Conservation (phyloP, 495 filamentous ascomycete genomes). For the Penicillium roqueforti region DNA sequence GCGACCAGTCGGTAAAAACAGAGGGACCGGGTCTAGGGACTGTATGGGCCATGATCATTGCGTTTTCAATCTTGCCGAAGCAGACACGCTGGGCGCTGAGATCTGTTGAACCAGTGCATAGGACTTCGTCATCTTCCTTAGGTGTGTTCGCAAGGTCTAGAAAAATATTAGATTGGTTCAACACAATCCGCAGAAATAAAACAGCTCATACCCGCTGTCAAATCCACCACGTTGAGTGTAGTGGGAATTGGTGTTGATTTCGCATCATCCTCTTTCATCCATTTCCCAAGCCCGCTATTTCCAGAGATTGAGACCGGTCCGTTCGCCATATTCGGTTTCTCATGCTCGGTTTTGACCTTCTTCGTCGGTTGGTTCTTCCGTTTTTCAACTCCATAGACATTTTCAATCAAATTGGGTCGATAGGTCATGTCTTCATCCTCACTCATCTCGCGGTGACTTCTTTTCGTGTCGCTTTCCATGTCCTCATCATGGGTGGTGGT, state of each 20-base stretch:
- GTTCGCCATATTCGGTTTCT: constrained; percentile 37
- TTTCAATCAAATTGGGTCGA: constrained; percentile 53
- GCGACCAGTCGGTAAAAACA: constrained; percentile 32
- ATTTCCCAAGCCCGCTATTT: constrained; percentile 57
- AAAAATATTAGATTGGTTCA: not conserved
- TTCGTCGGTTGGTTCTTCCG: constrained; percentile 61
- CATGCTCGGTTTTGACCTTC: constrained; percentile 52
- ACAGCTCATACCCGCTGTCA: constrained; percentile 52
- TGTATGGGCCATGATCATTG: constrained; percentile 60
- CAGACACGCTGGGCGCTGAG: constrained; percentile 65
- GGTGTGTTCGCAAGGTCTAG: constrained; percentile 20
- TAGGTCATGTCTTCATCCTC: constrained; percentile 22
- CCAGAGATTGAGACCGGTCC: constrained; percentile 43
- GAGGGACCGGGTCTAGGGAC: constrained; percentile 62
- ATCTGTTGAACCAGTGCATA: constrained; percentile 42
- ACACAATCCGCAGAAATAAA: not conserved
- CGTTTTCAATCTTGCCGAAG: constrained; percentile 72
- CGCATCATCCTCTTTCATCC: constrained; percentile 53
- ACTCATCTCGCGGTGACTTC: constrained; percentile 27
- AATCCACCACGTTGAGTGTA: constrained; percentile 52
- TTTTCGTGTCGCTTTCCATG: constrained; percentile 27
- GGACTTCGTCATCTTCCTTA: constrained; percentile 42
- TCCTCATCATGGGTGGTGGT: constrained; percentile 19
- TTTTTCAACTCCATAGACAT: constrained; percentile 65
- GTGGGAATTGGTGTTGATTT: constrained; percentile 24